These are phyloP conservation scores for Ophiobolus disseminans DNA, from an alignment of 2,329 filamentous ascomycete species.

Conservation along the genomic window DNA sequence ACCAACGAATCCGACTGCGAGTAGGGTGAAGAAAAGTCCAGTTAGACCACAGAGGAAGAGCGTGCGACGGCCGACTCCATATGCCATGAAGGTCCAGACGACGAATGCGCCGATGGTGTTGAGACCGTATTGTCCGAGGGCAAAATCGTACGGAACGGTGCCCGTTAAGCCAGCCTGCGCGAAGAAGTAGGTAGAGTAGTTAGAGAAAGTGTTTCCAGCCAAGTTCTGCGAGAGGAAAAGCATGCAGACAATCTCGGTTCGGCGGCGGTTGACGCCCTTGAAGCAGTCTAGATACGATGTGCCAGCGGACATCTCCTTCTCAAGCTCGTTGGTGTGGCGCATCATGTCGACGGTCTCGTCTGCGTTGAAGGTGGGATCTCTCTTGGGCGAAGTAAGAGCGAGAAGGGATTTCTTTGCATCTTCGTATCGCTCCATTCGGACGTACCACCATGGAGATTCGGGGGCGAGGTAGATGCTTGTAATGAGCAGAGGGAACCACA, in stretches of 20 bases:
- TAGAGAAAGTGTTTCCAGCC: slow-evolving; percentile 52
- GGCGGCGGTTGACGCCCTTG: slow-evolving; percentile 74
- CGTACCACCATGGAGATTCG: slow-evolving; percentile 75
- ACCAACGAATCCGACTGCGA: slow-evolving; percentile 74
- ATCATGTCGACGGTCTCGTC: slow-evolving; percentile 80
- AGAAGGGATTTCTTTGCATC: slow-evolving; percentile 70
- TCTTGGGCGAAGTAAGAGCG: slow-evolving; percentile 67
- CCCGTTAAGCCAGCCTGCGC: neutral
- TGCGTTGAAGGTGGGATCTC: slow-evolving; percentile 61
- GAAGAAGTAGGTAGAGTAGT: slow-evolving; percentile 40
- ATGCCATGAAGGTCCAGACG: slow-evolving; percentile 78
- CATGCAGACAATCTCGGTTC: slow-evolving; percentile 72
- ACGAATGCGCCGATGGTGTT: slow-evolving; percentile 69
- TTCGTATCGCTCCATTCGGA: slow-evolving; percentile 66
- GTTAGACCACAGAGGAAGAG: slow-evolving; percentile 74
- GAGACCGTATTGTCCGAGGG: slow-evolving; percentile 63
- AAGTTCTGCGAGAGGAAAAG: slow-evolving; percentile 55
- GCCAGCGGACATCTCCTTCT: slow-evolving; percentile 70
- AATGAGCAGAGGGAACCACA: slow-evolving; percentile 72
- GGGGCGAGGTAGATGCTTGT: slow-evolving; percentile 71
- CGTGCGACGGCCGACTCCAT: slow-evolving; percentile 70
- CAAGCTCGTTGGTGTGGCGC: slow-evolving; percentile 83
- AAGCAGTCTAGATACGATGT: slow-evolving; percentile 82
- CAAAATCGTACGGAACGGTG: slow-evolving; percentile 53
- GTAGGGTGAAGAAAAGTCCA: slow-evolving; percentile 68